Evolutionary conservation across 75 land plant species (phyloP), one percentile per base, ranked within the genome.

Genomic region (Cupressus sempervirens): DNA sequence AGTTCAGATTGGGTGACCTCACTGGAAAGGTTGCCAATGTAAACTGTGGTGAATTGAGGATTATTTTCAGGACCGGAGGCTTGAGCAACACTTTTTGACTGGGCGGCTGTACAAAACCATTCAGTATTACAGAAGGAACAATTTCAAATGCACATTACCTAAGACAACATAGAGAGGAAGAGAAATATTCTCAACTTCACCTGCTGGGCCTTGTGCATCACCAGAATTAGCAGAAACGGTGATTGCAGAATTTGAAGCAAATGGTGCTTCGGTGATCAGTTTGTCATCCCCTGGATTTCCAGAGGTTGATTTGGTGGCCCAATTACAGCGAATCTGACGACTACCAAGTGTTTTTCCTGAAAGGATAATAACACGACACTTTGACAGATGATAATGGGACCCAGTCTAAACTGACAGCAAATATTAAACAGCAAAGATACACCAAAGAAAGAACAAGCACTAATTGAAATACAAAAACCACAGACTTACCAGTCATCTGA

Each of bases 11-110:
- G 99, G 6, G 94, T 90, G 18, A 94, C 97, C 94, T 98, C 99
- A 84, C 92, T 97, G 75, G 99, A 95, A 82, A 98, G 95, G 86
- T 98, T 98, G 84, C 99, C 99, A 26, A 98, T 98, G 90, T 98
- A 98, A 18, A 98, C 99, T 56, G 99, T 98, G 41, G 99, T 98
- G 74, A 89, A 98, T 83, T 90, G 93, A 35, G 98, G 96, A 85
- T 96, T 96, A 83, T 93, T 96, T 80, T 98, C 99, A 34, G 99
- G 98, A 18, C 89, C 95, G 54, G 93, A 18, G 10, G 8, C 98
- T 81, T 76, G 91, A 58, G 82, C 86, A 6, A 85, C 76, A 67
- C 82, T 82, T 73, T 94, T 98, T 84, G 4, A 5, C 65, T 82
- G 83, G 14, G 84, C 82, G 46, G 56, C 87, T 43, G 85, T 2